Evolutionary conservation across 768 basidiomycete genomes (phyloP), one percentile per base, ranked within the genome.

Genomic region (Hypsizygus marmoreus): DNA sequence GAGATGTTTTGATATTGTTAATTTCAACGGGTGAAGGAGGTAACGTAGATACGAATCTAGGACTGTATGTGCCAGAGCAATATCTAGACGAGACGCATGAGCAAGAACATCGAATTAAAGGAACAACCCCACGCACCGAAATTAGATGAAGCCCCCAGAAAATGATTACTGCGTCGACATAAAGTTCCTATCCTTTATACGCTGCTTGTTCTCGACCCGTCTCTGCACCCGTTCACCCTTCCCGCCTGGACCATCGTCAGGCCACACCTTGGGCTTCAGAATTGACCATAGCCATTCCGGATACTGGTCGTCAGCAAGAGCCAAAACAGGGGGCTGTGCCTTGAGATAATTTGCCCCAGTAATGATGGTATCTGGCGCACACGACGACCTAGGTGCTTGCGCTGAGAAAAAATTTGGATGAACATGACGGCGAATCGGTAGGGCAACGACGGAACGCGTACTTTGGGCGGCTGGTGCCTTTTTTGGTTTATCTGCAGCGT

Each of bases 241-340:
- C 16, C 89, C 86, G 14, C 87, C 88, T 1, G 83, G 86, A 1
- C 86, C 86, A 50, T 90, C 87, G 43, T 89, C 85, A 13, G 75
- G 76, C 43, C 76, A 70, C 31, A 74, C 74, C 57, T 77, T 79
- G 4, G 83, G 77, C 49, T 82, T 65, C 14, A 90, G 67, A 29
- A 92, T 59, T 11, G 75, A 83, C 94, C 94, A 97, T 30, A 97
- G 64, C 94, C 94, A 97, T 6, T 79, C 63, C 3, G 94, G 94
- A 63, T 97, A 95, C 54, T 84, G 82, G 33, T 88, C 85, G 64
- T 97, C 94, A 0, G 87, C 71, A 9, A 76, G 67, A 1, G 94
- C 89, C 17, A 90, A 63, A 0, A 95, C 81, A 5, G 89, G 83
- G 0, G 79, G 69, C 59, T 94, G 88, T 41, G 80, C 84, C 64